Evolutionary conservation across 768 basidiomycete species (phyloP).

Genomic region (Trametes cingulata): DNA sequence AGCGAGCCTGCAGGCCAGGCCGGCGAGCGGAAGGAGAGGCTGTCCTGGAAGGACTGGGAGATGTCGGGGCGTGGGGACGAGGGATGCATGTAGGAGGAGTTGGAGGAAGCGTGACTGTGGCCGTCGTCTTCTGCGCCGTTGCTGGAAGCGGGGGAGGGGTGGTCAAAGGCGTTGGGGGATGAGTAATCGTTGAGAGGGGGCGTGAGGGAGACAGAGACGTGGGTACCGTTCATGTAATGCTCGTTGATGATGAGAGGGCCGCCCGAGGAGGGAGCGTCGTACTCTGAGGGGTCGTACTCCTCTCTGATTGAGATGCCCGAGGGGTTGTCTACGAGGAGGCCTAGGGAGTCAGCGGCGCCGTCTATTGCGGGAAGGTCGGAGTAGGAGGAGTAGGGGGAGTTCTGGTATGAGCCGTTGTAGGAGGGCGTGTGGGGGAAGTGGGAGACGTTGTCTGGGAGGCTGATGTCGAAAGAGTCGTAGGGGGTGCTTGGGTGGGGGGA

Average conservation of each 20-base stretch:
- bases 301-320: constrained; percentile 36
- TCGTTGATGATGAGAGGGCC: constrained; percentile 63
- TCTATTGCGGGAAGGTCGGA: constrained; percentile 57
- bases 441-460: constrained; percentile 34
- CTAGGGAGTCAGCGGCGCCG: constrained; percentile 36
- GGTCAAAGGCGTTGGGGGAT: constrained; percentile 53
- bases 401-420: constrained; percentile 67
- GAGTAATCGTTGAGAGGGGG: constrained; percentile 32
- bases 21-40: constrained; percentile 66
- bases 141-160: constrained; percentile 60
- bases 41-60: constrained; percentile 53
- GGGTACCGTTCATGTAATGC: constrained; percentile 41
- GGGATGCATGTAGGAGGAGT: constrained; percentile 57
- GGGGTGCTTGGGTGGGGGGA: constrained; percentile 29
- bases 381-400: constrained; percentile 67
- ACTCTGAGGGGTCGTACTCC: constrained; percentile 76
- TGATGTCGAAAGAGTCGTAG: constrained; percentile 46
- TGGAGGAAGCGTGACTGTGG: constrained; percentile 65
- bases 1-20: constrained; percentile 47
- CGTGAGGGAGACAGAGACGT: constrained; percentile 42
- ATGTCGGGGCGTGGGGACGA: constrained; percentile 60
- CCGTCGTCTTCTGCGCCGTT: constrained; percentile 51
- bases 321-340: constrained; percentile 51
- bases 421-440: constrained; percentile 55
- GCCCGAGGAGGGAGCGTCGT: constrained; percentile 54